Base-by-base conservation (phyloP, 2,329 filamentous ascomycete genomes). In the Colletotrichum sidae region DNA sequence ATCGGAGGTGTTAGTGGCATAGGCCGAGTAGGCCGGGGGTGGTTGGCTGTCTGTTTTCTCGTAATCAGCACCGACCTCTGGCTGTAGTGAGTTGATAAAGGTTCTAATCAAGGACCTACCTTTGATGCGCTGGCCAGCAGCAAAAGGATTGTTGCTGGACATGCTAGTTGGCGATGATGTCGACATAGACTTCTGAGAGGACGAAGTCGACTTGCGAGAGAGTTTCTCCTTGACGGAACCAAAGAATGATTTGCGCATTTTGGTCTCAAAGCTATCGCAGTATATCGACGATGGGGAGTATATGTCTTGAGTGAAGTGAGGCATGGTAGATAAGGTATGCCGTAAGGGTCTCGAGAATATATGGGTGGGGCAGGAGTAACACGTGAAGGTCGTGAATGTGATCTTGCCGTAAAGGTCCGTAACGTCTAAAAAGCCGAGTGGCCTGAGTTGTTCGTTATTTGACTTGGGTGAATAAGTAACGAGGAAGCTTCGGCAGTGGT, bases 201-300 rank as follows among this genome's bases (percentile, higher is more conserved):
- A 67, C 38, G 59, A 65, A 52, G 58, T 44, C 7, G 55, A 63
- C 39, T 71, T 75, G 67, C 70, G 72, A 17, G 72, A 73, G 33
- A 80, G 53, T 68, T 76, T 80, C 64, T 73, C 73, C 68, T 73
- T 79, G 60, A 80, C 38, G 35, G 69, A 70, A 52, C 71, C 72
- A 50, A 78, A 73, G 47, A 78, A 67, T 39, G 72, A 72, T 58
- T 68, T 72, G 59, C 67, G 68, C 54, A 55, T 65, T 9, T 46
- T 52, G 4, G n/a, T 6, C 34, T 37, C 42, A 15, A 37, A 13
- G 45, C 37, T 25, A 5, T 39, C 39, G 41, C n/a, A 33, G 13
- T 33, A 17, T 12, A 12, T 35, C 10, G 52, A 47, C 0, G 39
- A 17, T 12, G n/a, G 13, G n/a, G 46, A 38, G 13, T 55, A 33